Evolutionary conservation across 768 basidiomycete species (phyloP).

Genomic region (Wakefieldia striispora): DNA sequence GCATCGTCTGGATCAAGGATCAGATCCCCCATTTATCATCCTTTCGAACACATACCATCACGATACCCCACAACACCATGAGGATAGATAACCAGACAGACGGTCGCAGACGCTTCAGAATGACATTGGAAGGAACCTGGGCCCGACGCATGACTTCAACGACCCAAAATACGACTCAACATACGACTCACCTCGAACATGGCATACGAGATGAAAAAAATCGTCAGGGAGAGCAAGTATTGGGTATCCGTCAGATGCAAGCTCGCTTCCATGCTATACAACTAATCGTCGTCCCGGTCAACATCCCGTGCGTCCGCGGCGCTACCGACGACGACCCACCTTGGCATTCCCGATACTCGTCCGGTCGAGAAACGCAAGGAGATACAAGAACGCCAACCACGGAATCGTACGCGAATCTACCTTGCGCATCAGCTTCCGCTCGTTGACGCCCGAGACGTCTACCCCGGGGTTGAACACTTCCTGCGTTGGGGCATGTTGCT

Average conservation of each 20-base stretch:
- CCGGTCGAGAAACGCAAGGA: slow-evolving; percentile 68
- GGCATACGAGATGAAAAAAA: slow-evolving; percentile 63
- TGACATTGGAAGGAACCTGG: slow-evolving; percentile 67
- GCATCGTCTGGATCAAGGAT: slow-evolving; percentile 51
- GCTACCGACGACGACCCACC: background rate
- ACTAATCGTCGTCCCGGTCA: slow-evolving; percentile 32
- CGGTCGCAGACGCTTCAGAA: slow-evolving; percentile 70
- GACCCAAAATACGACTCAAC: background rate
- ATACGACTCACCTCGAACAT: slow-evolving; percentile 55
- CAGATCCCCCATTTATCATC: background rate
- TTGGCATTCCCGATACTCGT: slow-evolving; percentile 50
- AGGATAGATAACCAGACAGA: slow-evolving; percentile 74
- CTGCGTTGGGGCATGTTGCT: background rate
- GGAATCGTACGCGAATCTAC: slow-evolving; percentile 65
- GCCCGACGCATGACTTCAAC: background rate
- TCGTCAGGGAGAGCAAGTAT: slow-evolving; percentile 61
- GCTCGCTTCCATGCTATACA: slow-evolving; percentile 60
- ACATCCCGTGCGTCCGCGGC: background rate
- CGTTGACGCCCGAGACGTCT: slow-evolving; percentile 62
- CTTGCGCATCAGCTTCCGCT: slow-evolving; percentile 67
- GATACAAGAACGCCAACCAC: slow-evolving; percentile 73
- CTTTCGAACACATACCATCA: slow-evolving; percentile 50
- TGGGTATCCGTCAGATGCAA: slow-evolving; percentile 63
- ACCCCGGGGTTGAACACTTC: slow-evolving; percentile 41
- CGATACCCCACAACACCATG: slow-evolving; percentile 74